These are phyloP conservation scores for Escovopsis sp. DNA, from an alignment of 2,329 filamentous ascomycete species.

Conservation along the genomic window DNA sequence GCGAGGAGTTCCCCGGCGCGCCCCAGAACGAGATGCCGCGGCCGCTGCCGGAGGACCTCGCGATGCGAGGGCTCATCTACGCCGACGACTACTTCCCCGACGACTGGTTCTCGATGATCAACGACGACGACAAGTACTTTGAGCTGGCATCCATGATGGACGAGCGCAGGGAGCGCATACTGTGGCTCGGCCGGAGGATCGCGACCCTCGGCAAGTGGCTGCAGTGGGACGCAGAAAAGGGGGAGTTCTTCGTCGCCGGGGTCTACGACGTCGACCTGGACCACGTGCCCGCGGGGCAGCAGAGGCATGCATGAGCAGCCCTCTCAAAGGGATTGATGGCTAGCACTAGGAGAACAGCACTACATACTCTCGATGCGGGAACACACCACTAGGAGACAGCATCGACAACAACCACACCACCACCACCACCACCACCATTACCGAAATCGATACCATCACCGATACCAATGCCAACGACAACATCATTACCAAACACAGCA, in stretches of 20 bases:
- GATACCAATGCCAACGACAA: no score
- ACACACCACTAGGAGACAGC: no score
- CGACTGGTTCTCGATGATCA: constrained; percentile 42
- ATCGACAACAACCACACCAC: no score
- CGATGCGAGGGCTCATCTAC: constrained; percentile 49
- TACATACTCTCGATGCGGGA: no score
- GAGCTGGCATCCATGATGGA: constrained; percentile 44
- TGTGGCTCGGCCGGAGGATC: constrained; percentile 41
- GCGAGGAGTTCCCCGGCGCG: constrained; percentile 31
- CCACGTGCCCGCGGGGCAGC: background rate
- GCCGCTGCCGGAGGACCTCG: constrained; percentile 56
- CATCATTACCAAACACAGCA: no score
- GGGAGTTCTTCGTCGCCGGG: constrained; percentile 24
- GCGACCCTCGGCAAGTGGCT: constrained; percentile 29
- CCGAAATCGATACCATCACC: no score
- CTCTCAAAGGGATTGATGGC: no score
- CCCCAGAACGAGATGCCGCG: constrained; percentile 28
- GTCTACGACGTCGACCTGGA: constrained; percentile 23
- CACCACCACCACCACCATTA: no score
- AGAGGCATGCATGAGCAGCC: background rate
- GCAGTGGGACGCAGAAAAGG: constrained; percentile 22
- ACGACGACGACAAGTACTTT: constrained; percentile 49
- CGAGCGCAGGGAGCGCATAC: constrained; percentile 41
- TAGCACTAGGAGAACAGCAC: no score
- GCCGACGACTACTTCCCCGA: constrained; percentile 41